phyloP scores from a whole-genome alignment of 2,329 filamentous ascomycete genomes.

The Colletotrichum spaethianum region DNA sequence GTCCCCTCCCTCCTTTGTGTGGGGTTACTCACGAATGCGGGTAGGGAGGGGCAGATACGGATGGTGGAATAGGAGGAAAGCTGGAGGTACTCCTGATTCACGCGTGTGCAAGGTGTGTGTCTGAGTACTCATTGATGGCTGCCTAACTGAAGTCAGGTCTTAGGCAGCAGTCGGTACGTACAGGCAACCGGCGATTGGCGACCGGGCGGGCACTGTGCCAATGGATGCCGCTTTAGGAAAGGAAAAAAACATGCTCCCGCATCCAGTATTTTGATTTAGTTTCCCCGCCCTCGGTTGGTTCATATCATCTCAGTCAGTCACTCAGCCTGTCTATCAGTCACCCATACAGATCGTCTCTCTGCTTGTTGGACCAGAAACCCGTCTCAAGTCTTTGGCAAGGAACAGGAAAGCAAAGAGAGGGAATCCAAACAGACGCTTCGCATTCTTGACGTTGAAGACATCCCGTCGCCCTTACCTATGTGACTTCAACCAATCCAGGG shows the following conservation, averaged over 20 bases:
- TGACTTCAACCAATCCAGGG: neutral
- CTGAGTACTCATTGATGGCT: neutral
- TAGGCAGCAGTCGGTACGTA: neutral
- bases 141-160: neutral
- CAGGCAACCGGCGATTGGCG: too few relatives aligned
- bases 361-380: neutral
- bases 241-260: constrained; percentile 36
- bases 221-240: constrained; percentile 36
- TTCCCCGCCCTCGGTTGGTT: constrained; percentile 18
- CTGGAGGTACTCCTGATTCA: neutral
- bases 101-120: accelerated
- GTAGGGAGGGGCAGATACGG: neutral
- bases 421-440: neutral
- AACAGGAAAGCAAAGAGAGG: neutral
- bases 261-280: constrained; percentile 26
- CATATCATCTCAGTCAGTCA: neutral
- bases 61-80: neutral
- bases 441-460: neutral
- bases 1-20: neutral
- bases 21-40: constrained; percentile 1
- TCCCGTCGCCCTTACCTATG: neutral
- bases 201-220: constrained; percentile 14
- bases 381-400: neutral
- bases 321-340: neutral
- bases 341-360: neutral